Percentiles rank a stretch among this genome's conserved stretches.
phyloP scores from a whole-genome alignment of 228 moss, liverwort and hornwort genomes.

The Sphagnum fallax region DNA sequence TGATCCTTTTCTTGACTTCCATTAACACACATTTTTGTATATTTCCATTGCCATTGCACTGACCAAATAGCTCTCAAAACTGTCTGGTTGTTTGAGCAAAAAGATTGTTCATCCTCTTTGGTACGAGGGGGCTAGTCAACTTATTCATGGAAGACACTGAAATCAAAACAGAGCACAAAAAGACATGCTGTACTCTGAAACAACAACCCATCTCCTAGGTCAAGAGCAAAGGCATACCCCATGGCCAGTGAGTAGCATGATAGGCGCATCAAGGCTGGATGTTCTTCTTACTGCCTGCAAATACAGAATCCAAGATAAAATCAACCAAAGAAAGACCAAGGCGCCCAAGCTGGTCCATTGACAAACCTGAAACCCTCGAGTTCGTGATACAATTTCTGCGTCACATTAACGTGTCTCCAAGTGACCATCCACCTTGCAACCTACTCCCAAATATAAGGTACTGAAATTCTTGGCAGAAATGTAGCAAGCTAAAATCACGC shows the following conservation, averaged over 20 bases:
- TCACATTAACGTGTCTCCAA: neutral
- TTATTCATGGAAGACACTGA: no score
- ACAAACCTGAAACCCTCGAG: neutral
- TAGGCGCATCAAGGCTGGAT: conserved; percentile 83
- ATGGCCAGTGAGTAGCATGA: conserved; percentile 87
- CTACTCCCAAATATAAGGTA: neutral
- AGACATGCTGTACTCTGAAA: neutral
- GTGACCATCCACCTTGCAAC: neutral
- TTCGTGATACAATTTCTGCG: neutral
- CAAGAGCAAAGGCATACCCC: conserved; percentile 24
- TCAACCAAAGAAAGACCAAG: neutral
- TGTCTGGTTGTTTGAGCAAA: neutral
- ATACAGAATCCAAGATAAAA: neutral
- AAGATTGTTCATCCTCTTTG: neutral
- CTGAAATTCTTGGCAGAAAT: neutral
- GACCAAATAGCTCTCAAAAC: neutral
- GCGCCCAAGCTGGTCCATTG: neutral
- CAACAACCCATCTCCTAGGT: no score
- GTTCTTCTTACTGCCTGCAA: conserved; percentile 64
- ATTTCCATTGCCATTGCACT: neutral
- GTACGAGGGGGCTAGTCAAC: no score
- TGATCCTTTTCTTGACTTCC: neutral
- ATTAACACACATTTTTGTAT: neutral
- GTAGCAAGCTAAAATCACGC: no score
- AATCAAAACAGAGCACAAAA: neutral